Conservation (phyloP, 495 filamentous ascomycete genomes). For the Chaetomium tenue region DNA sequence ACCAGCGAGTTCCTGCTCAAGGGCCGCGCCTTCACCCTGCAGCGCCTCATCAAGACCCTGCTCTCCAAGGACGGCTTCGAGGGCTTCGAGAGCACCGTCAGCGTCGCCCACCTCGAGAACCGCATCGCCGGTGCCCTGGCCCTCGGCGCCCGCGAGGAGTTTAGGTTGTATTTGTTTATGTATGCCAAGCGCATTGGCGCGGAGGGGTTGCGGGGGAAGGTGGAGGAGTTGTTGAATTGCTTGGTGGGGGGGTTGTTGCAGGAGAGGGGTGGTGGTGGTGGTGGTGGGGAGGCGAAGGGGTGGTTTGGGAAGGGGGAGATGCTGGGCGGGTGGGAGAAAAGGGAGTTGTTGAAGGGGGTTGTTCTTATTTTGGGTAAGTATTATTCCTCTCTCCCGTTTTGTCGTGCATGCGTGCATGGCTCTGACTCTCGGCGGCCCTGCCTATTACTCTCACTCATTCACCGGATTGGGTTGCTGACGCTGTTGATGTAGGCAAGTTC, state of each 20-base stretch:
- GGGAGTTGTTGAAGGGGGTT: conserved; percentile 81
- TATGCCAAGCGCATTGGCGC: conserved; percentile 93
- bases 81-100: conserved; percentile 84
- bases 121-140: conserved; percentile 84
- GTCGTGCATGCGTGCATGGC: background rate
- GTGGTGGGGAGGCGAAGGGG: conserved; percentile 31
- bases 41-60: conserved; percentile 81
- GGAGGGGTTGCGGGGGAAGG: conserved; percentile 80
- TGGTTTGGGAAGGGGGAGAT: conserved; percentile 61
- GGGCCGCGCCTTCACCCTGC: conserved; percentile 82
- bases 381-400: background rate
- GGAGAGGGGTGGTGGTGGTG: conserved; percentile 45
- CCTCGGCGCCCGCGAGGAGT: conserved; percentile 84
- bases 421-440: too few species aligned
- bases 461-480: conserved; percentile 34
- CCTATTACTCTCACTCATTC: background rate
- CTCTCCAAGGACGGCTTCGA: conserved; percentile 87
- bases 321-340: conserved; percentile 85
- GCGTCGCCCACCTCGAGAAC: conserved; percentile 94
- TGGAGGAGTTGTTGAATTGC: conserved; percentile 82
- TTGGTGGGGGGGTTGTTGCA: conserved; percentile 70
- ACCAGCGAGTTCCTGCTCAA: conserved; percentile 90
- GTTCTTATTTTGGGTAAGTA: conserved; percentile 90
- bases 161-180: conserved; percentile 87
- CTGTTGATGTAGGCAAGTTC: conserved; percentile 72